Conservation (phyloP, 352 stramenopile genomes). For the Globisporangium emineosum region DNA sequence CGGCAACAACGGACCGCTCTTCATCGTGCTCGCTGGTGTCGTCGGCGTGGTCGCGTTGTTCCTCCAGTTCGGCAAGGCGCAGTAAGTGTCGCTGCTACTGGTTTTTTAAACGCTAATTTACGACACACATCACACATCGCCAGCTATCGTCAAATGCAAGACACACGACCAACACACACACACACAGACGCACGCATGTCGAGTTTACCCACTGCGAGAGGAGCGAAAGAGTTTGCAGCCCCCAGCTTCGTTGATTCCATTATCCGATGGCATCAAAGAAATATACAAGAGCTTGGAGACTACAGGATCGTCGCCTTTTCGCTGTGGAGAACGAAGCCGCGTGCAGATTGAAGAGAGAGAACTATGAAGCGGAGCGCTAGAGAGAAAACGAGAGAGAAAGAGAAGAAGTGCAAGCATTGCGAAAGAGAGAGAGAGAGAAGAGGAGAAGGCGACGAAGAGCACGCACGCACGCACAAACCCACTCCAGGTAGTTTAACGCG, state of each 20-base stretch:
- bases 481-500: background rate
- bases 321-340: background rate
- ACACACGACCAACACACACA: constrained; percentile 1
- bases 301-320: background rate
- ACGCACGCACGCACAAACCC: background rate
- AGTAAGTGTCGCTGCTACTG: constrained; percentile 12
- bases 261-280: background rate
- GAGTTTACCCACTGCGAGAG: background rate
- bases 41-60: constrained; percentile 57
- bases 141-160: constrained; percentile 1
- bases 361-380: background rate
- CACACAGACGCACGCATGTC: background rate
- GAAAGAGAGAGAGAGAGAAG: background rate
- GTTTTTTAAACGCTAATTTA: constrained; percentile 9
- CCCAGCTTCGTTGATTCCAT: background rate
- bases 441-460: background rate
- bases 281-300: background rate
- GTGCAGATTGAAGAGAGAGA: background rate
- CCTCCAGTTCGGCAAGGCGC: constrained; percentile 41
- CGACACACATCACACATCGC: constrained; percentile 7
- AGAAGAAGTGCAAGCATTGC: background rate
- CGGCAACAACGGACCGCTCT: constrained; percentile 50
- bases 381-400: background rate
- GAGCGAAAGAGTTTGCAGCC: background rate
- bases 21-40: constrained; percentile 45